These are phyloP conservation scores for Lichtheimia ramosa DNA, from an alignment of 371 early-diverging fungal genomes.

Conservation along the genomic window DNA sequence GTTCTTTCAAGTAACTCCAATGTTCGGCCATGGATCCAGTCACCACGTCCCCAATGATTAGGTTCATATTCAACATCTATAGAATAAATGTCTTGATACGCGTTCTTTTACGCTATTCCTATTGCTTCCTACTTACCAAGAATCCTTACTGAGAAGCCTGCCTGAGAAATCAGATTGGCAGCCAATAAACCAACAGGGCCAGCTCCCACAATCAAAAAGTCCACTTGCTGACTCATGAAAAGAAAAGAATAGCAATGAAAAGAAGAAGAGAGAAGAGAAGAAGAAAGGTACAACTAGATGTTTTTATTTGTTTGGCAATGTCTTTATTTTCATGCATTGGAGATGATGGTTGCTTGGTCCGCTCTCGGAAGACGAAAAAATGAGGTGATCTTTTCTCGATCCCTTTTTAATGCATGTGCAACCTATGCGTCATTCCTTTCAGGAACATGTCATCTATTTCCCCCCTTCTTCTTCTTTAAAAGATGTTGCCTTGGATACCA, in stretches of 20 bases:
- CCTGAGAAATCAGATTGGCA: constrained; percentile 37
- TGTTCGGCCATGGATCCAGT: constrained; percentile 50
- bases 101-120: background rate
- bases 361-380: constrained; percentile 6
- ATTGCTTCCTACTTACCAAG: constrained; percentile 22
- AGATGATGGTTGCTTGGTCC: background rate
- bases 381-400: constrained; percentile 23
- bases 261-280: constrained; percentile 4
- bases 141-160: constrained; percentile 37
- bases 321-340: constrained; percentile 1
- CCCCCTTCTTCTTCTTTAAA: too few relatives aligned
- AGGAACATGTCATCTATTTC: too few relatives aligned
- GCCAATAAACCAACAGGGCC: constrained; percentile 49
- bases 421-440: too few relatives aligned
- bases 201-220: constrained; percentile 46
- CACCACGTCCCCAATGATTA: constrained; percentile 53
- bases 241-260: constrained; percentile 5
- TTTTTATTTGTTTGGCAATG: constrained; percentile 2
- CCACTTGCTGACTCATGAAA: constrained; percentile 24
- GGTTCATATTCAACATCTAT: constrained; percentile 44
- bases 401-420: background rate
- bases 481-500: too few relatives aligned
- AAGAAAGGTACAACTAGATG: background rate
- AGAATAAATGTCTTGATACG: background rate
- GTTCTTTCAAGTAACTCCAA: constrained; percentile 40